These are phyloP conservation scores for Sporothrix schenckii DNA, from an alignment of 2,329 filamentous ascomycete genomes.

Conservation along the genomic window DNA sequence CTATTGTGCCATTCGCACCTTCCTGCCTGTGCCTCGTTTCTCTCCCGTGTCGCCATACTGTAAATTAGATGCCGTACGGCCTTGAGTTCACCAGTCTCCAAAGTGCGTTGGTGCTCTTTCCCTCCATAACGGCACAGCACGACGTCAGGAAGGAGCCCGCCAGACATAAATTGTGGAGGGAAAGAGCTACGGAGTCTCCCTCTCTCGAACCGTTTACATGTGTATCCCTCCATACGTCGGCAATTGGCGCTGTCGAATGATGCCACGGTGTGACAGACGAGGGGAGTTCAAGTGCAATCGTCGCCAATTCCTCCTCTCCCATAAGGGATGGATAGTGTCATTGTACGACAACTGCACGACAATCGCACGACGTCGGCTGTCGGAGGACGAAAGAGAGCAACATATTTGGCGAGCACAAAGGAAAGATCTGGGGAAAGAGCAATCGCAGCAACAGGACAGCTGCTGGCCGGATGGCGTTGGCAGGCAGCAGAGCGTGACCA, in stretches of 20 bases:
- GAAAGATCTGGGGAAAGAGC: neutral
- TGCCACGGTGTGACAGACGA: neutral
- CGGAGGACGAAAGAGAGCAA: neutral
- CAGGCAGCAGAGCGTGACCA: neutral
- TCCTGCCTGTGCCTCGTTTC: conserved; percentile 5
- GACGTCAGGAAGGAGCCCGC: neutral
- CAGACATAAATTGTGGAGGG: neutral
- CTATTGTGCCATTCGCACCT: conserved; percentile 3
- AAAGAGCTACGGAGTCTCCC: neutral
- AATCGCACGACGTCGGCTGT: neutral
- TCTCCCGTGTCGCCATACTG: conserved; percentile 8
- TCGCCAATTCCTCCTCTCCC: neutral
- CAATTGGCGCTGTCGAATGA: neutral
- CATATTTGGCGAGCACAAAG: neutral
- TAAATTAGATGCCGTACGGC: neutral
- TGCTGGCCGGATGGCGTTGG: neutral
- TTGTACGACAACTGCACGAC: neutral
- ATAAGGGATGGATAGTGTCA: neutral
- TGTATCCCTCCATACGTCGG: too few species aligned
- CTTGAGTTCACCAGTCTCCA: neutral
- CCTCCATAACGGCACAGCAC: neutral
- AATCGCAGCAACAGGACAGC: neutral
- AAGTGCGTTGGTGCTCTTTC: neutral
- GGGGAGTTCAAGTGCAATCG: neutral
- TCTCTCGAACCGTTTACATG: neutral